A percentile compares a stretch with the other conserved stretches of the same genome.
Evolutionary conservation across 768 basidiomycete species (phyloP).

Genomic region (Phylloporus sp.): DNA sequence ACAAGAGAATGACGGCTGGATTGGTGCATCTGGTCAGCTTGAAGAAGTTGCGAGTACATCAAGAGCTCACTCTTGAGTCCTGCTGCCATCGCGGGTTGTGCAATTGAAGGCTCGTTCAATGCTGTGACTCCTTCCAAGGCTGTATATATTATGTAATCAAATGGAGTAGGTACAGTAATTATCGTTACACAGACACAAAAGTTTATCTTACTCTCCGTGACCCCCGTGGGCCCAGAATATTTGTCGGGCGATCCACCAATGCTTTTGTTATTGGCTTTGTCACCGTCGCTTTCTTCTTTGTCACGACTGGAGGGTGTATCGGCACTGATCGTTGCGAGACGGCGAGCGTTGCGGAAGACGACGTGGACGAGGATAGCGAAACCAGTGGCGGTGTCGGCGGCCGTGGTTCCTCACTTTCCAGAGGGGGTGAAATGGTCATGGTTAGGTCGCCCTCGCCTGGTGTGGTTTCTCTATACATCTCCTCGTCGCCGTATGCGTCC

Average conservation of each 20-base stretch:
- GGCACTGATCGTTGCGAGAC: slow-evolving; percentile 12
- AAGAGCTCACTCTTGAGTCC: slow-evolving; percentile 65
- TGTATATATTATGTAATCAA: slow-evolving; percentile 25
- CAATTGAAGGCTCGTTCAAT: background rate
- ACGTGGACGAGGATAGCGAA: slow-evolving; percentile 37
- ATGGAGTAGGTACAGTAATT: background rate
- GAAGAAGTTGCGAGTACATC: background rate
- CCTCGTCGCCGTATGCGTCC: slow-evolving; percentile 11
- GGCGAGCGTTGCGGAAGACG: slow-evolving; percentile 34
- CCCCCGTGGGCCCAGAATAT: slow-evolving; percentile 31
- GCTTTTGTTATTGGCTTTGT: slow-evolving; percentile 26
- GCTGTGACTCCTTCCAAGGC: too few relatives aligned
- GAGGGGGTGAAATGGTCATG: slow-evolving; percentile 11
- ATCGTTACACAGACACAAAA: background rate
- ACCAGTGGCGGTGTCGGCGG: slow-evolving; percentile 21
- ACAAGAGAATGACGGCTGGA: slow-evolving; percentile 90
- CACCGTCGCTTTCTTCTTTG: slow-evolving; percentile 20
- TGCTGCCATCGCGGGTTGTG: slow-evolving; percentile 46
- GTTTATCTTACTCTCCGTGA: slow-evolving; percentile 29
- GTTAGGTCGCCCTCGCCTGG: slow-evolving; percentile 19
- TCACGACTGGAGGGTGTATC: background rate
- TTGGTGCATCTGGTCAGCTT: slow-evolving; percentile 2
- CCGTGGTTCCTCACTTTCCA: slow-evolving; percentile 10
- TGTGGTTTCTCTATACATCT: slow-evolving; percentile 25
- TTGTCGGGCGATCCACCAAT: slow-evolving; percentile 32